Percentiles rank a stretch among this genome's conserved stretches.
phyloP scores from a whole-genome alignment of 2,329 filamentous ascomycete species.

The Leptoxyphium fumago region DNA sequence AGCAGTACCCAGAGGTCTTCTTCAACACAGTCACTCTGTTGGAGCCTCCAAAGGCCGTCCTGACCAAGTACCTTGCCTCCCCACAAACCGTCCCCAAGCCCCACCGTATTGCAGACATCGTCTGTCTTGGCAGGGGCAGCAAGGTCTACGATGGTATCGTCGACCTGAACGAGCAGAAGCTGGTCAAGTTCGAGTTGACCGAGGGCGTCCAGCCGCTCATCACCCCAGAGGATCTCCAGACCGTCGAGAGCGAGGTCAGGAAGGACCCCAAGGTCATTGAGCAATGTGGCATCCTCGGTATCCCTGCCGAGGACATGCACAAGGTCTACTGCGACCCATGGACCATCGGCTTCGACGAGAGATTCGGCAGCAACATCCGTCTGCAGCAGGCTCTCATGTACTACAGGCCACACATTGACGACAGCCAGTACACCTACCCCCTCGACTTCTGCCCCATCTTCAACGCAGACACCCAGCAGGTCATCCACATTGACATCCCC shows the following conservation, averaged over 20 bases:
- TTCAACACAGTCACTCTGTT: constrained; percentile 79
- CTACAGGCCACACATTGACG: constrained; percentile 72
- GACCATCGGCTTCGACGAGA: constrained; percentile 90
- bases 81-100: constrained; percentile 48
- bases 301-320: constrained; percentile 72
- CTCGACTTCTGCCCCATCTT: constrained; percentile 91
- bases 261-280: constrained; percentile 78
- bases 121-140: constrained; percentile 64
- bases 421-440: constrained; percentile 81
- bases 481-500: constrained; percentile 74
- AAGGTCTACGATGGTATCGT: constrained; percentile 74
- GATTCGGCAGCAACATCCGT: constrained; percentile 62
- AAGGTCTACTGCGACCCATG: constrained; percentile 94
- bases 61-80: constrained; percentile 63
- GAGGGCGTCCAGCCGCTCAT: constrained; percentile 76
- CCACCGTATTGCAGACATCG: constrained; percentile 61
- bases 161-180: constrained; percentile 50
- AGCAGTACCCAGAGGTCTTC: constrained; percentile 54
- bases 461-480: constrained; percentile 62
- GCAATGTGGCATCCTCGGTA: constrained; percentile 71
- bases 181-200: constrained; percentile 60
- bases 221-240: constrained; percentile 77
- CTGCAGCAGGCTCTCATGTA: constrained; percentile 94
- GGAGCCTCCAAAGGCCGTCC: constrained; percentile 73
- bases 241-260: constrained; percentile 61